Percentiles rank a stretch among this genome's conserved stretches.
Conservation (phyloP, 2,329 filamentous ascomycete genomes). For the Arthroderma sp. region DNA sequence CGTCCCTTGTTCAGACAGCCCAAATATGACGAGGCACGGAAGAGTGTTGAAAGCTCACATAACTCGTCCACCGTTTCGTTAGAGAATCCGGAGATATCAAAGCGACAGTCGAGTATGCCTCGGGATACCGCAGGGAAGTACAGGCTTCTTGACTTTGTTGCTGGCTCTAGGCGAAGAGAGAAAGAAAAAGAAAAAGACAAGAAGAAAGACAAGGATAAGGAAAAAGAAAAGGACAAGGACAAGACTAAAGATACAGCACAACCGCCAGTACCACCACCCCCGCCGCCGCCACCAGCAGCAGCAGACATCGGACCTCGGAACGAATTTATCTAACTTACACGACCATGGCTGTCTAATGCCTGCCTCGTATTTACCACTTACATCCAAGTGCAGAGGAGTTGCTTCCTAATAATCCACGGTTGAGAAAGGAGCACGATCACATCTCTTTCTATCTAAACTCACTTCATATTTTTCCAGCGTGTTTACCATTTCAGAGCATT, state of each 20-base stretch:
- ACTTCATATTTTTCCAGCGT: too few relatives aligned
- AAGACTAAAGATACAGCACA: too few relatives aligned
- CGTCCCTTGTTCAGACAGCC: conserved; percentile 30
- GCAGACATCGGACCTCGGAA: conserved; percentile 9
- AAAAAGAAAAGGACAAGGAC: too few relatives aligned
- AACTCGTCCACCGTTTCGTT: conserved; percentile 35
- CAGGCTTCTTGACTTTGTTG: conserved; percentile 31
- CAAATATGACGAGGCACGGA: conserved; percentile 27
- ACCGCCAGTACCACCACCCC: background rate
- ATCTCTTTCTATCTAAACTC: too few relatives aligned
- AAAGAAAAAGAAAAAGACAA: conserved; percentile 8
- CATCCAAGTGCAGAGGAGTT: too few relatives aligned
- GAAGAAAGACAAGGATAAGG: too few relatives aligned
- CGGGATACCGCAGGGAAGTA: conserved; percentile 29
- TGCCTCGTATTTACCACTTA: background rate
- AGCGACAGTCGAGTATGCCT: conserved; percentile 26
- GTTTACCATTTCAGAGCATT: too few relatives aligned
- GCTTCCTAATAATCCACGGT: too few relatives aligned
- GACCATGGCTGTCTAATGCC: background rate
- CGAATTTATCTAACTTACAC: conserved; percentile 9
- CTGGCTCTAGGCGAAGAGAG: conserved; percentile 8
- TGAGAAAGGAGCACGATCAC: too few relatives aligned
- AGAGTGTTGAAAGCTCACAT: conserved; percentile 32
- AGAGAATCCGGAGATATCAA: conserved; percentile 26
- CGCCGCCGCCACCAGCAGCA: conserved; percentile 1